phyloP scores from a whole-genome alignment of 1,284 basidiomycete species.

The Neonothopanus nambi region DNA sequence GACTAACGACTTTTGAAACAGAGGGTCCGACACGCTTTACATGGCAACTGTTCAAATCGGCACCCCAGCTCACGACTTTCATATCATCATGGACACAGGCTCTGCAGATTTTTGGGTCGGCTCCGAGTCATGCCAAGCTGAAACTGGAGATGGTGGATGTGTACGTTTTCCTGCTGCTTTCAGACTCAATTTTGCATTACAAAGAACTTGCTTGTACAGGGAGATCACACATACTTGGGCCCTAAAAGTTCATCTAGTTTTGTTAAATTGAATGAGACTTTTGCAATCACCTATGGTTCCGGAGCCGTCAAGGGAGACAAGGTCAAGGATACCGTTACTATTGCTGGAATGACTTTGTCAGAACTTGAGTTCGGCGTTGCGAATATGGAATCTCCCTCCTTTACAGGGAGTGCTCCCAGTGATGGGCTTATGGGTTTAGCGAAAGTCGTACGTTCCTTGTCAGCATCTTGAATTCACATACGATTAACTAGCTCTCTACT shows the following conservation, averaged over 20 bases:
- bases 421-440: slow-evolving; percentile 88
- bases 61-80: slow-evolving; percentile 71
- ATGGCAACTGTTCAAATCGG: slow-evolving; percentile 78
- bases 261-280: slow-evolving; percentile 52
- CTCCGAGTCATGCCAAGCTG: slow-evolving; percentile 50
- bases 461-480: background rate
- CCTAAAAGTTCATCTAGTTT: slow-evolving; percentile 66
- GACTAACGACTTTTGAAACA: slow-evolving; percentile 16
- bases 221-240: slow-evolving; percentile 75
- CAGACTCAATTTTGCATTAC: background rate
- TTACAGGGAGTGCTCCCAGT: slow-evolving; percentile 60
- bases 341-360: slow-evolving; percentile 66
- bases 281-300: slow-evolving; percentile 77
- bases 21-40: slow-evolving; percentile 53
- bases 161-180: slow-evolving; percentile 35
- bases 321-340: slow-evolving; percentile 63
- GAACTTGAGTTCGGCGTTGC: slow-evolving; percentile 77
- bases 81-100: slow-evolving; percentile 83
- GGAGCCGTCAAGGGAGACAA: slow-evolving; percentile 73
- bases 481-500: background rate
- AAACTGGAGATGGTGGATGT: slow-evolving; percentile 44
- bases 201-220: slow-evolving; percentile 33
- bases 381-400: slow-evolving; percentile 62
- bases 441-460: slow-evolving; percentile 50
- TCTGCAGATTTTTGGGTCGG: slow-evolving; percentile 86